Percentiles rank a stretch among this genome's conserved stretches.
Conservation (phyloP, 2,329 filamentous ascomycete species). For the Leptosphaerulina australis region DNA sequence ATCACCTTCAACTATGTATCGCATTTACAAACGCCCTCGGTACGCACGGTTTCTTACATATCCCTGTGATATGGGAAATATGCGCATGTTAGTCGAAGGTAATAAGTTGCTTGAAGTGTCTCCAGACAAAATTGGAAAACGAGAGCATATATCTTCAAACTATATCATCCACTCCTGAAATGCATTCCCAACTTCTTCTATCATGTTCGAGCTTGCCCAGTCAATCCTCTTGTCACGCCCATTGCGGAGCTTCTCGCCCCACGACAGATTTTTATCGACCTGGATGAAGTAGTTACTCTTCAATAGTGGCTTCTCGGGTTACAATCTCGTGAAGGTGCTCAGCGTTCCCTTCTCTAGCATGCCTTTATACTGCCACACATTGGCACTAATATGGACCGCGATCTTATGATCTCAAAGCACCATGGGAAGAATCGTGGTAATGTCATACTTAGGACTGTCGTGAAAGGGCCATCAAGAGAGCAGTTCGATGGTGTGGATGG, state of each 20-base stretch:
- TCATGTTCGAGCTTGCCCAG: conserved; percentile 64
- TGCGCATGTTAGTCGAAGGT: neutral
- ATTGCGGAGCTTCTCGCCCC: conserved; percentile 75
- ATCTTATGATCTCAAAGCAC: conserved; percentile 78
- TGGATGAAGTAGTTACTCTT: conserved; percentile 90
- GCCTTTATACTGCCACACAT: conserved; percentile 73
- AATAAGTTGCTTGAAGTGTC: too few relatives aligned
- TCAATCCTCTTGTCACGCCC: conserved; percentile 69
- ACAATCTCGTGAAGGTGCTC: conserved; percentile 77
- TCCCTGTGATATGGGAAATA: conserved; percentile 63
- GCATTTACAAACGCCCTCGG: conserved; percentile 79
- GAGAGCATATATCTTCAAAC: conserved; percentile 59
- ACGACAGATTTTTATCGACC: conserved; percentile 77
- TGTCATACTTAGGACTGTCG: conserved; percentile 75
- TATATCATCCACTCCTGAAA: conserved; percentile 81
- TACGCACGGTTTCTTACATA: conserved; percentile 74
- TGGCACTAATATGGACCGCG: conserved; percentile 80
- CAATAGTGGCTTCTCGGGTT: conserved; percentile 68
- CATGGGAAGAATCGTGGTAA: conserved; percentile 77
- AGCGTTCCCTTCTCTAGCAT: conserved; percentile 80
- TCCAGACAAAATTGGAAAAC: neutral
- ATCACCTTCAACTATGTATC: conserved; percentile 78
- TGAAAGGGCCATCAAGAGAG: conserved; percentile 80
- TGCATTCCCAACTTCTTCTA: conserved; percentile 73
- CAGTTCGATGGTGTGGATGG: conserved; percentile 70